A percentile compares a stretch with the other conserved stretches of the same genome.
Evolutionary conservation across 2,329 filamentous ascomycete genomes (phyloP).

Genomic region (Bipolaris bicolor): DNA sequence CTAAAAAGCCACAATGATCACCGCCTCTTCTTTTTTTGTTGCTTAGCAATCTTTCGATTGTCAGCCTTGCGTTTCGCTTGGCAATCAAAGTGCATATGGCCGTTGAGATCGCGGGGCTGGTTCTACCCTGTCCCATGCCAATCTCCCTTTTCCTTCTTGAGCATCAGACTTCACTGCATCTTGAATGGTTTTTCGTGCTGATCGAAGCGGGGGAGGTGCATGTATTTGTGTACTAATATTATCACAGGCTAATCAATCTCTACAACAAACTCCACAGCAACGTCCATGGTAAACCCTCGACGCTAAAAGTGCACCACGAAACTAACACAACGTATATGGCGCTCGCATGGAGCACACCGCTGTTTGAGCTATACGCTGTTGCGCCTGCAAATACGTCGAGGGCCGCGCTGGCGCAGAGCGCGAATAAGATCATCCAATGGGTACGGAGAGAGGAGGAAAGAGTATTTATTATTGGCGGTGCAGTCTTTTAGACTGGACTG

Average conservation of each 20-base stretch:
- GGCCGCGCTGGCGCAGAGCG: conserved; percentile 77
- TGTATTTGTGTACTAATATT: background rate
- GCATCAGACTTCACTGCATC: background rate
- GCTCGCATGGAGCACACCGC: conserved; percentile 87
- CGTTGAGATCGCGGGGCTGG: too few relatives aligned
- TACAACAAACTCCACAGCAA: conserved; percentile 86
- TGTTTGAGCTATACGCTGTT: conserved; percentile 96
- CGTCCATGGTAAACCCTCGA: conserved; percentile 82
- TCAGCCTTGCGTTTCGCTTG: background rate
- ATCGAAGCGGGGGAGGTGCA: background rate
- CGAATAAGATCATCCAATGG: conserved; percentile 91
- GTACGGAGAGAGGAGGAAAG: conserved; percentile 89
- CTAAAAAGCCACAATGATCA: too few relatives aligned
- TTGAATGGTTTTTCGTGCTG: conserved; percentile 3
- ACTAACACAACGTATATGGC: conserved; percentile 73
- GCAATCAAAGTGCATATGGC: background rate
- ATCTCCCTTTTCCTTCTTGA: background rate
- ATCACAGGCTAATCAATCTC: conserved; percentile 64
- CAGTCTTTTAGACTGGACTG: conserved; percentile 62
- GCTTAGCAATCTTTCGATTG: background rate
- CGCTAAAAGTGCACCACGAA: conserved; percentile 86
- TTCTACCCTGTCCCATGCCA: too few relatives aligned
- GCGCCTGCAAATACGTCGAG: conserved; percentile 72
- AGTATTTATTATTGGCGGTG: conserved; percentile 96
- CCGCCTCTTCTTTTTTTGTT: too few relatives aligned